Base-by-base conservation (phyloP, 768 basidiomycete species). In the Mycena filopes region DNA sequence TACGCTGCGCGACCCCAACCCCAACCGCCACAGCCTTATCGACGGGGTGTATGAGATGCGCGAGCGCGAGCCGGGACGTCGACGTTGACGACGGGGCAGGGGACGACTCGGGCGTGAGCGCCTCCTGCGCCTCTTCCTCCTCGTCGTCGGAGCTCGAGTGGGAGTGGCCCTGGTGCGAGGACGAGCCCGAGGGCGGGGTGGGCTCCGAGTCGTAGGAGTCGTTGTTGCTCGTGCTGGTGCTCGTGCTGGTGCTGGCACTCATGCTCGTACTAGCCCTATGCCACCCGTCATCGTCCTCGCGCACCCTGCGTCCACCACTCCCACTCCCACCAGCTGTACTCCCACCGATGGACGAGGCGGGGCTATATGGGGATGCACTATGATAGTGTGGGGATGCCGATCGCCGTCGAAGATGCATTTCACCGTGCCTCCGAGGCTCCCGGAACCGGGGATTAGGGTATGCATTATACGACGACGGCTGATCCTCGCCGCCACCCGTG, bases 31-130 rank as follows among this genome's bases (percentile, higher is more conserved):
- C 11, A 1, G 58, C 21, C 26, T 66, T 57, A 70, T 86, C 87
- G 71, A 86, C 86, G 55, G 85, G 72, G 54, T 86, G 84, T 55
- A 82, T 80, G 60, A 83, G 82, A 54, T 79, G 71, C 20, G 79
- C 78, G 41, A 82, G 62, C 81, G 79, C 23, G 84, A 75, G 46
- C 80, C 74, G 57, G 10, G 56, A 29, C 9, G 57, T 47, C 16
- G 53, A 38, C 13, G 29, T 26, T 7, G 31, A n/a, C 20, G 41
- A 42, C 38, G 62, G 41, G 38, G 68, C 48, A 8, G 67, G 56
- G 16, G 67, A 26, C 47, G 67, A 20, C 16, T n/a, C n/a, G n/a
- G 68, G 63, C 45, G 64, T 66, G 42, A 66, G 60, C 55, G 64
- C 68, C 60, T 69, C 64, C 51, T 62, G 63, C n/a, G 47, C 60